Percentiles rank a stretch among this genome's conserved stretches.
Conservation (phyloP, 805 yeast genomes). For the Dipodascus geniculatus region DNA sequence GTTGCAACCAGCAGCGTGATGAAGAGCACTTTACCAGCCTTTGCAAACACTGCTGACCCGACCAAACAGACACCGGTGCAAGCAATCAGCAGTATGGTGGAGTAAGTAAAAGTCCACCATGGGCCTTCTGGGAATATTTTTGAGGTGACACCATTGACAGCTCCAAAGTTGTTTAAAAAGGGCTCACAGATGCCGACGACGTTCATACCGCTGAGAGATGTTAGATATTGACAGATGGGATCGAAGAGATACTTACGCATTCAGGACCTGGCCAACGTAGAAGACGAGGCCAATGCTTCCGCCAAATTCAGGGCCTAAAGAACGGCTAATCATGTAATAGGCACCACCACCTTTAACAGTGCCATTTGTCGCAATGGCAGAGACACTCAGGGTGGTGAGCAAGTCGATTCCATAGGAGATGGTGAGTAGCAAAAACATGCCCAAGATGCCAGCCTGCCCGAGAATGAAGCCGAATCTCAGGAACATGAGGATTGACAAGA, state of each 20-base stretch:
- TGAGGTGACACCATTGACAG: constrained; percentile 40
- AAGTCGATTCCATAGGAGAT: constrained; percentile 72
- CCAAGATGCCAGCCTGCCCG: constrained; percentile 87
- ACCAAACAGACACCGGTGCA: constrained; percentile 71
- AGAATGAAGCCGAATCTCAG: constrained; percentile 88
- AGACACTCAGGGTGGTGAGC: constrained; percentile 77
- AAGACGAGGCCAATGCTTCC: constrained; percentile 94
- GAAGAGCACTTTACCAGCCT: constrained; percentile 68
- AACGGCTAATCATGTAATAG: constrained; percentile 90
- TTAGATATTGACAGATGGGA: background rate
- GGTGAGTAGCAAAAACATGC: constrained; percentile 54
- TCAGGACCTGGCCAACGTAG: constrained; percentile 87
- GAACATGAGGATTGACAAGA: constrained; percentile 88
- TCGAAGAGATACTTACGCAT: constrained; percentile 26
- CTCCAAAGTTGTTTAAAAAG: constrained; percentile 65
- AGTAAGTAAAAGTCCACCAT: constrained; percentile 58
- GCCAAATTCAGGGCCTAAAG: constrained; percentile 96
- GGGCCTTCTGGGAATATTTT: constrained; percentile 56
- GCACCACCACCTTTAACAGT: constrained; percentile 98
- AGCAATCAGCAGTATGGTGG: constrained; percentile 52
- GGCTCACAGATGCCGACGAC: constrained; percentile 96
- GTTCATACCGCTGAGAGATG: constrained; percentile 54
- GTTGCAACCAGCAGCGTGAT: constrained; percentile 58
- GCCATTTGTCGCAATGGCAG: constrained; percentile 96
- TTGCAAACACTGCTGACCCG: constrained; percentile 73